Conservation (phyloP, 441 rosid genomes). For the Arabidopsis hybrid region DNA sequence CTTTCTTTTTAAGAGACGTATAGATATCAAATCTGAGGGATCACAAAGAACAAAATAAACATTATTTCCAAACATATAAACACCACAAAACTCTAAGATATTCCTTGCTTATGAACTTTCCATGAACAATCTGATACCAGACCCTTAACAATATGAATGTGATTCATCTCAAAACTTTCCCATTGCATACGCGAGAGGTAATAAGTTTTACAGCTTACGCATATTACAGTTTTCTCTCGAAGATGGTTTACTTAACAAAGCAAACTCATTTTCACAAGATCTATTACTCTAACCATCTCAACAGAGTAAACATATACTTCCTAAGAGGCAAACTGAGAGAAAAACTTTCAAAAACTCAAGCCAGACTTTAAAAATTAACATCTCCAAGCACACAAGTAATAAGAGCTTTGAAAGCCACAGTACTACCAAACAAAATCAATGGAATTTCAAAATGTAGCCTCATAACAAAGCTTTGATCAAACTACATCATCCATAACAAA, state of each 20-base stretch:
- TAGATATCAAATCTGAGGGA: conserved; percentile 10
- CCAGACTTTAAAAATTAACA: background rate
- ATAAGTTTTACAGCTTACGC: background rate
- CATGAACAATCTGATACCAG: conserved; percentile 16
- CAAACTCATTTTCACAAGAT: conserved; percentile 16
- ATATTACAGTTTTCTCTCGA: background rate
- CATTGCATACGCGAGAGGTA: background rate
- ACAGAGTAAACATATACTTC: background rate
- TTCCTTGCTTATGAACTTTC: conserved; percentile 38
- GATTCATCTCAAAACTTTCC: conserved; percentile 34
- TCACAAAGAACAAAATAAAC: conserved; percentile 23
- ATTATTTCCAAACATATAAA: background rate
- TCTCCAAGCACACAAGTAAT: background rate
- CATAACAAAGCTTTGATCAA: conserved; percentile 13
- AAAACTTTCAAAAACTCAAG: background rate
- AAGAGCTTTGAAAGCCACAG: background rate
- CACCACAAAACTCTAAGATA: conserved; percentile 42
- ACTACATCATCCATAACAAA: background rate
- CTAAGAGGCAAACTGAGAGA: conserved; percentile 8
- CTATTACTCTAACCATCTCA: background rate
- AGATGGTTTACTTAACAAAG: background rate
- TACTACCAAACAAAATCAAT: background rate
- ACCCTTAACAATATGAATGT: conserved; percentile 21
- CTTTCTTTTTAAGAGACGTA: conserved; percentile 1
- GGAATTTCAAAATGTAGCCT: background rate